Evolutionary conservation across 306 rosid genomes (phyloP), one percentile per base, ranked within the genome.

Genomic region (Lathyrus oleraceus): DNA sequence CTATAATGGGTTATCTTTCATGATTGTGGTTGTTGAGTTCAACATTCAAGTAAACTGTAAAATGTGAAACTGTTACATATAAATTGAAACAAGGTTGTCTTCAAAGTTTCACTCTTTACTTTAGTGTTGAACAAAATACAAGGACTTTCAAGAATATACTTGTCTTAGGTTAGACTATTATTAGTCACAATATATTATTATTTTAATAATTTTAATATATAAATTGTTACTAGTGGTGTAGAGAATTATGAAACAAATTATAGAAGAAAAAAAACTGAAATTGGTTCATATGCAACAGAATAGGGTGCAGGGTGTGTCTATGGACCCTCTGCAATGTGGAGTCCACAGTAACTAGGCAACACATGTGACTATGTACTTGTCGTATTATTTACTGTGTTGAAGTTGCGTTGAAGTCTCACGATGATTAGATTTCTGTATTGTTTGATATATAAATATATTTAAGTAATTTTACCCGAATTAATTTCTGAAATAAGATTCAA

Each of bases 311-410:
- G 65, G 73, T 64, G 28, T 70, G 52, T 30, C 8, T 4, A 8
- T 44, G 78, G 40, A 74, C 72, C 78, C 40, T 15, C 10, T 49
- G 52, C 75, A 75, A 58, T 43, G 27, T 72, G 70, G 76, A 51
- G 21, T 38, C 61, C 81, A 32, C 64, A 5, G 48, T 13, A 69
- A 63, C 62, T 20, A 38, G 51, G 75, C 44, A 40, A n/a, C 67
- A 20, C 83, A 76, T 83, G 73, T 43, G 12, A 79, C 84, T 65
- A 51, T 69, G 8, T 35, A 8, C 0, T 6, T 10, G 28, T 6
- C 39, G 1, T 5, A 32, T 4, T 32, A 32, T 32, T 28, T 4
- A 28, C 0, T 28, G 4, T 28, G 10, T 35, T 35, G 2, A 7
- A 35, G 2, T 35, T 35, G 10, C 0, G 39, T 35, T 35, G 39